These are phyloP conservation scores for Trypanosoma congolense DNA, from an alignment of 208 protist species.

Conservation along the genomic window DNA sequence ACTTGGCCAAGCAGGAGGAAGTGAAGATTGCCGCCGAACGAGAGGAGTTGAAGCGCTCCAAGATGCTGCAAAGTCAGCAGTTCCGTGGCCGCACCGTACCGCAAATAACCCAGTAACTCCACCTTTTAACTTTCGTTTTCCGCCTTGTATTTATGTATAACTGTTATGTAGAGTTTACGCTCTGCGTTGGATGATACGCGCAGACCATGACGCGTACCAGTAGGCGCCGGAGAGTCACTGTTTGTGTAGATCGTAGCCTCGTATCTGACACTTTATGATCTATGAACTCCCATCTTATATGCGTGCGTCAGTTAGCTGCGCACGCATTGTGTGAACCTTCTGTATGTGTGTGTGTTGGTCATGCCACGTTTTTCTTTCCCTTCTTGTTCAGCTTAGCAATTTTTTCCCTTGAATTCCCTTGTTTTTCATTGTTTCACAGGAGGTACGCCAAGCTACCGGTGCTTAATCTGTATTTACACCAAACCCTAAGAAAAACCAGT, in stretches of 20 bases:
- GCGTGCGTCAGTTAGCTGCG: no score
- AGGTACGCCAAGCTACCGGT: slow-evolving; percentile 1
- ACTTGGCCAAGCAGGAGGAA: slow-evolving; percentile 7
- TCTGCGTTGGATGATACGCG: slow-evolving; percentile 34
- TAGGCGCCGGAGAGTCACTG: not conserved
- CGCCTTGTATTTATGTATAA: slow-evolving; percentile 1
- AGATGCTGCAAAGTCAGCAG: slow-evolving; percentile 8
- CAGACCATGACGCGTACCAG: slow-evolving; percentile 23
- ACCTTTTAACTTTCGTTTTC: slow-evolving; percentile 1
- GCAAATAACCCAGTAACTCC: slow-evolving; percentile 3
- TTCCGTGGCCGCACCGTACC: slow-evolving; percentile 3
- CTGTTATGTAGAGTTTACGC: slow-evolving; percentile 23
- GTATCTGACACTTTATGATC: not conserved
- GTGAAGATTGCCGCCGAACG: slow-evolving; percentile 7
- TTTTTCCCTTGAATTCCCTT: no score
- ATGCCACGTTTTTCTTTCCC: no score
- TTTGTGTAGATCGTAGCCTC: not conserved
- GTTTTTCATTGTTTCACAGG: not conserved
- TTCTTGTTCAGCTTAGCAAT: no score
- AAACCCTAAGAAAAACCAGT: not conserved
- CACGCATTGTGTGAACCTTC: no score
- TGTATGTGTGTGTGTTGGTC: no score
- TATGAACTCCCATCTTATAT: no score
- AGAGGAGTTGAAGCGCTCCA: slow-evolving; percentile 6
- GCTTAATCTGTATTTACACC: not conserved